Evolutionary conservation across 2,329 filamentous ascomycete species (phyloP), one percentile per base, ranked within the genome.

Genomic region (Magnaporthiopsis poae): DNA sequence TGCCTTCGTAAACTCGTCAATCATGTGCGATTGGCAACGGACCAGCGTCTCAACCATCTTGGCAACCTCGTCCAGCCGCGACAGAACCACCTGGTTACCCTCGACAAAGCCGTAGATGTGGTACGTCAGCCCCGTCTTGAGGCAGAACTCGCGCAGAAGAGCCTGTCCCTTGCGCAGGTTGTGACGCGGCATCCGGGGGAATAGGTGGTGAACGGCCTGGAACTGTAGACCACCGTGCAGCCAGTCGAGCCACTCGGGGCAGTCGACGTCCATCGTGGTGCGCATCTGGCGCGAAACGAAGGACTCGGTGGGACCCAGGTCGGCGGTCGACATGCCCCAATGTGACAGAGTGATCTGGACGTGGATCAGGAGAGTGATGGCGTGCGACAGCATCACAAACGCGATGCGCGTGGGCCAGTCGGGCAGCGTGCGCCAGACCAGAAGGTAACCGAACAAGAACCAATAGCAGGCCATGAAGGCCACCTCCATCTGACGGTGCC

Each of bases 261-360:
- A 90, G 71, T 89, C 87, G 63, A 91, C 85, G 71, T 91, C 88
- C 87, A 90, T 89, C 33, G 88, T 90, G 3, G 88, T 90, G 61
- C 88, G 82, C 56, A 90, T 78, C 81, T 89, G 88, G 71, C 86
- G 86, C 77, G 90, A 87, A 0, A 88, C 80, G 72, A 90, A 90
- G 0, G 86, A 88, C 73, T 90, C 88, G 66, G 80, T 78, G 62
- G 85, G 81, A 68, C 87, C 87, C 2, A 89, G 80, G 69, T 90
- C 86, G 0, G 84, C 77, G 2, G 86, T 89, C 31, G 85, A 86
- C 88, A 90, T 91, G 68, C 85, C 88, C 80, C 88, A 90, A 76
- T 91, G 88, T 1, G 84, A 88, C 11, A 90, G 82, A 0, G 88
- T 90, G 74, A 91, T 90, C 71, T 90, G 88, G 1, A 90, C 81